Conservation (phyloP, 371 early-diverging fungal genomes). For the Mortierella sp. region DNA sequence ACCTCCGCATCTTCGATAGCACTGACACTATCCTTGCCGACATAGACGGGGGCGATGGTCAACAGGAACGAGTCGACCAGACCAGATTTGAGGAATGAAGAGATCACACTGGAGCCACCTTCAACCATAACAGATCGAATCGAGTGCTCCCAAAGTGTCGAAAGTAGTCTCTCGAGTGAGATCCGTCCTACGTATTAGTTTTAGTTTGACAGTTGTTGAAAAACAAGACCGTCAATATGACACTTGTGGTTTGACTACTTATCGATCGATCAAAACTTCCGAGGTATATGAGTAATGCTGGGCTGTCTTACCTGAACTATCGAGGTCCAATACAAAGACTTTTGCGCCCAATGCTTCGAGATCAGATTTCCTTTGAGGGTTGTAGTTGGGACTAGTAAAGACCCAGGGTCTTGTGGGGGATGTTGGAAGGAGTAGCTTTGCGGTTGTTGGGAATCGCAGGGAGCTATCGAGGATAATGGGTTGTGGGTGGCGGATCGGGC, state of each 20-base stretch:
- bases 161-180: slow-evolving; percentile 36
- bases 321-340: slow-evolving; percentile 23
- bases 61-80: slow-evolving; percentile 74
- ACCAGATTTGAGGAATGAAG: slow-evolving; percentile 67
- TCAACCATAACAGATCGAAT: slow-evolving; percentile 89
- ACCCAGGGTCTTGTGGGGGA: slow-evolving; percentile 59
- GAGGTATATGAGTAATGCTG: too few species aligned
- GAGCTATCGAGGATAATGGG: slow-evolving; percentile 90
- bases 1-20: slow-evolving; percentile 56
- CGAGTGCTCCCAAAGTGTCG: slow-evolving; percentile 46
- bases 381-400: slow-evolving; percentile 37
- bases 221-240: too few species aligned
- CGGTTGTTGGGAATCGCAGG: slow-evolving; percentile 67
- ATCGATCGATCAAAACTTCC: too few species aligned
- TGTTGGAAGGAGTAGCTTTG: slow-evolving; percentile 63
- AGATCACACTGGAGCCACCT: slow-evolving; percentile 90
- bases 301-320: slow-evolving; percentile 14
- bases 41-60: slow-evolving; percentile 83
- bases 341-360: slow-evolving; percentile 33
- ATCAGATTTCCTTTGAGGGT: slow-evolving; percentile 22
- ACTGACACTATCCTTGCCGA: slow-evolving; percentile 75
- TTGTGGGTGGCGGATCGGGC: slow-evolving; percentile 69
- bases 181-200: slow-evolving; percentile 31
- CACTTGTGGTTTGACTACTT: too few species aligned
- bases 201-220: too few species aligned